Conservation (phyloP, 2,329 filamentous ascomycete species). For the Fusarium odoratissimum region DNA sequence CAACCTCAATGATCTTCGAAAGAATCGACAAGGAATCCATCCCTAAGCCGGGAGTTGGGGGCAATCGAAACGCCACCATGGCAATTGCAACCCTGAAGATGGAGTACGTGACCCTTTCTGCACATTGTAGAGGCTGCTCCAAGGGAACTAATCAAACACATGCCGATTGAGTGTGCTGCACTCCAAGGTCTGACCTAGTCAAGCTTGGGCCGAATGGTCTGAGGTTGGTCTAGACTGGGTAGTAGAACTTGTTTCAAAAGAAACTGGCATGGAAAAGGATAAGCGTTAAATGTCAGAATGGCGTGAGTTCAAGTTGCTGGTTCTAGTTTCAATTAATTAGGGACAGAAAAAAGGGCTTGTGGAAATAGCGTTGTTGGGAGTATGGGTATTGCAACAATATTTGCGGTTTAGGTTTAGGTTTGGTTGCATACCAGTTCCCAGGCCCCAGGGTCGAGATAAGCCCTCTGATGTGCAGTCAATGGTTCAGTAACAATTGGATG, state of each 20-base stretch:
- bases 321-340: not conserved
- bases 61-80: constrained; percentile 1
- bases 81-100: not conserved
- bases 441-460: not conserved
- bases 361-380: not conserved
- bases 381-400: not conserved
- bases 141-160: not conserved
- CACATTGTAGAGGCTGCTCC: not conserved
- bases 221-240: not conserved
- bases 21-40: not conserved
- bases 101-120: not conserved
- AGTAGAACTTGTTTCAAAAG: constrained; percentile 10
- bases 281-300: constrained; percentile 5
- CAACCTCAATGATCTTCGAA: not conserved
- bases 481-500: not conserved
- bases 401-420: not conserved
- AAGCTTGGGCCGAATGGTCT: constrained; percentile 1
- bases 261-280: not conserved
- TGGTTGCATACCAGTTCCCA: not conserved
- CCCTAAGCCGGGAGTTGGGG: not conserved
- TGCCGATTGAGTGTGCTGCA: not conserved
- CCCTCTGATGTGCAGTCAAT: constrained; percentile 17
- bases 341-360: not conserved
- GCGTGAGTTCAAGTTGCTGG: not conserved
- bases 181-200: not conserved